Evolutionary conservation across 1,284 basidiomycete genomes (phyloP).

Genomic region (Cryptococcus sp.): DNA sequence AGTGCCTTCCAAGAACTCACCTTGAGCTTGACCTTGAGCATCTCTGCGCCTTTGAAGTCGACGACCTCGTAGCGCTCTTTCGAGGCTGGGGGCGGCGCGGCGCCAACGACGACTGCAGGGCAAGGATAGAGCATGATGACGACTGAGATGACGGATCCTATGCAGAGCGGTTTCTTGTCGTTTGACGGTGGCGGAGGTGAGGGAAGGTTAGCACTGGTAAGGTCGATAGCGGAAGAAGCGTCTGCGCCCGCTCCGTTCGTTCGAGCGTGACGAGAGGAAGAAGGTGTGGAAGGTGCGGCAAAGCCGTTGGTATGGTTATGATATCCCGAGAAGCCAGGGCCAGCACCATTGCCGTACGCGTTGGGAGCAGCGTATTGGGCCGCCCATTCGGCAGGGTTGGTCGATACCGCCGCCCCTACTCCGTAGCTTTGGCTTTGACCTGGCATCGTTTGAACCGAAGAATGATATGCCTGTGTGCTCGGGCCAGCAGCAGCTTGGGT

Average conservation of each 20-base stretch:
- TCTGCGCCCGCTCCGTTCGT: conserved; percentile 8
- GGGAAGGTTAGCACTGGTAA: conserved; percentile 28
- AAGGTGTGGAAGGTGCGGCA: background rate
- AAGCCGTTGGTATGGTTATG: conserved; percentile 1
- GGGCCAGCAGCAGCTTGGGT: conserved; percentile 8
- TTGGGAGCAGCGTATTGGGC: background rate
- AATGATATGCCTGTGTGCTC: conserved; percentile 7
- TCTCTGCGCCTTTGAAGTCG: conserved; percentile 60
- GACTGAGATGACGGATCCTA: conserved; percentile 77
- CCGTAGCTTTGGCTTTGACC: background rate
- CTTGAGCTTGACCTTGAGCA: conserved; percentile 71
- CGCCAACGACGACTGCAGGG: conserved; percentile 63
- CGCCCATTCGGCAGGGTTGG: background rate
- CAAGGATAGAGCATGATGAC: conserved; percentile 84
- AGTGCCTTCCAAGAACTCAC: conserved; percentile 33
- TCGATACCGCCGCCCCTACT: conserved; percentile 8
- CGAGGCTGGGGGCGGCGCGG: conserved; percentile 41
- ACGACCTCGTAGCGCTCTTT: conserved; percentile 34
- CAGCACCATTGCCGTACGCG: no score
- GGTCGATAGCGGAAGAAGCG: conserved; percentile 37
- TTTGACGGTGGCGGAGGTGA: conserved; percentile 25
- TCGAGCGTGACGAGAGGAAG: background rate
- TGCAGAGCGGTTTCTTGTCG: conserved; percentile 64
- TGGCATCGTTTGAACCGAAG: background rate
- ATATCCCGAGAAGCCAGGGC: no score